phyloP scores from a whole-genome alignment of 805 yeast species.

The Isabelozyma heimii region DNA sequence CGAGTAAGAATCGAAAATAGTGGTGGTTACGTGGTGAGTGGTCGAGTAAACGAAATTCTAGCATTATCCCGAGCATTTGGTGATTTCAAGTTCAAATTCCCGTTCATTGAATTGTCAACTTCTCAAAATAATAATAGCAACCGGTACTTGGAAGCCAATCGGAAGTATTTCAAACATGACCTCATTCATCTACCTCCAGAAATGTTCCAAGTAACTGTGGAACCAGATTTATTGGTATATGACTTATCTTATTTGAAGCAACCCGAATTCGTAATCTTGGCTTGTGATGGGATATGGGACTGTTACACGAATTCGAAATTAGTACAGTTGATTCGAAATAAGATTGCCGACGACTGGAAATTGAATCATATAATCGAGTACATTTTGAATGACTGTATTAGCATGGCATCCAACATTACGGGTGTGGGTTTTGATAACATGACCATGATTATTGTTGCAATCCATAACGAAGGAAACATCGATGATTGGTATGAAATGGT shows the following conservation, averaged over 20 bases:
- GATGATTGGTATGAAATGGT: slow-evolving; percentile 60
- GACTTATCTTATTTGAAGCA: slow-evolving; percentile 18
- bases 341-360: slow-evolving; percentile 54
- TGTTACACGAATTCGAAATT: slow-evolving; percentile 54
- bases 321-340: slow-evolving; percentile 52
- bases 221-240: slow-evolving; percentile 40
- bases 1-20: slow-evolving; percentile 41
- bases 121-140: slow-evolving; percentile 19
- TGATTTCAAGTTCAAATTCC: slow-evolving; percentile 41
- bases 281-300: slow-evolving; percentile 50
- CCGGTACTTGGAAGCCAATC: slow-evolving; percentile 23
- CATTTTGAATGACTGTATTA: slow-evolving; percentile 62
- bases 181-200: slow-evolving; percentile 41
- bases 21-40: slow-evolving; percentile 34
- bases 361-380: slow-evolving; percentile 58
- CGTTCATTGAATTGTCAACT: slow-evolving; percentile 23
- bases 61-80: slow-evolving; percentile 46
- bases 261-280: slow-evolving; percentile 40
- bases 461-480: slow-evolving; percentile 46
- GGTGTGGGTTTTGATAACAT: slow-evolving; percentile 83
- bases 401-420: slow-evolving; percentile 68
- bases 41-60: slow-evolving; percentile 41
- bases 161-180: slow-evolving; percentile 18
- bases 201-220: slow-evolving; percentile 40
- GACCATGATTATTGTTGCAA: slow-evolving; percentile 68